Percentiles rank a stretch among this genome's conserved stretches.
Conservation (phyloP, 164 flowering plant genomes). For the Malania oleifera region DNA sequence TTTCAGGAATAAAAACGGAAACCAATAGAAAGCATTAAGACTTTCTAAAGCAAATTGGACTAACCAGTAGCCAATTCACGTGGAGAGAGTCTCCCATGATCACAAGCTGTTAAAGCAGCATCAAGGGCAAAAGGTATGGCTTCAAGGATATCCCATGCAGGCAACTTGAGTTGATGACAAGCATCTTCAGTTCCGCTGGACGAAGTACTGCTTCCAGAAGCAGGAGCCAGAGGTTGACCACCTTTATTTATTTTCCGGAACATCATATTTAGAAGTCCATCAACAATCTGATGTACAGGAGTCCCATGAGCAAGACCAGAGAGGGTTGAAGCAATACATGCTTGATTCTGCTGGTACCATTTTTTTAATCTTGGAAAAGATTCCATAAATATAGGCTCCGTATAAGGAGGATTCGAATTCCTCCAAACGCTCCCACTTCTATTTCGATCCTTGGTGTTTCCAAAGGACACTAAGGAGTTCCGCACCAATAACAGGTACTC, state of each 20-base stretch:
- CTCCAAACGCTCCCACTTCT: too few species aligned
- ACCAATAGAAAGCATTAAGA: too few species aligned
- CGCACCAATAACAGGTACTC: constrained; percentile 80
- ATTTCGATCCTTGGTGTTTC: constrained; percentile 34
- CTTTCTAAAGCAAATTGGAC: not conserved
- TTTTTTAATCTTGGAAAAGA: constrained; percentile 84
- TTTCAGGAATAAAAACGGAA: too few species aligned
- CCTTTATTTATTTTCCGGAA: constrained; percentile 67
- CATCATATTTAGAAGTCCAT: constrained; percentile 80
- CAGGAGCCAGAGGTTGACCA: constrained; percentile 46
- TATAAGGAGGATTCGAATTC: too few species aligned
- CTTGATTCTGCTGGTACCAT: constrained; percentile 93
- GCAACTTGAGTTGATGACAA: constrained; percentile 53
- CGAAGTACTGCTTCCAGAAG: constrained; percentile 76
- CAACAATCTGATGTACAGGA: constrained; percentile 80
- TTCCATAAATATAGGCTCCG: constrained; percentile 84
- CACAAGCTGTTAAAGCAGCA: constrained; percentile 94
- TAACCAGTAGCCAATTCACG: constrained; percentile 95
- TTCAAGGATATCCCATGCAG: constrained; percentile 97
- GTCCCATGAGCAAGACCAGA: constrained; percentile 86
- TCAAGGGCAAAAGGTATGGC: constrained; percentile 96
- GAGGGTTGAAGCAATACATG: constrained; percentile 86
- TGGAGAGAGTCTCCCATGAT: constrained; percentile 88
- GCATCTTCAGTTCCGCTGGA: constrained; percentile 77
- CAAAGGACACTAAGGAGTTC: constrained; percentile 63